These are phyloP conservation scores for Pseudogymnoascus sp. DNA, from an alignment of 2,329 filamentous ascomycete genomes.

Conservation along the genomic window DNA sequence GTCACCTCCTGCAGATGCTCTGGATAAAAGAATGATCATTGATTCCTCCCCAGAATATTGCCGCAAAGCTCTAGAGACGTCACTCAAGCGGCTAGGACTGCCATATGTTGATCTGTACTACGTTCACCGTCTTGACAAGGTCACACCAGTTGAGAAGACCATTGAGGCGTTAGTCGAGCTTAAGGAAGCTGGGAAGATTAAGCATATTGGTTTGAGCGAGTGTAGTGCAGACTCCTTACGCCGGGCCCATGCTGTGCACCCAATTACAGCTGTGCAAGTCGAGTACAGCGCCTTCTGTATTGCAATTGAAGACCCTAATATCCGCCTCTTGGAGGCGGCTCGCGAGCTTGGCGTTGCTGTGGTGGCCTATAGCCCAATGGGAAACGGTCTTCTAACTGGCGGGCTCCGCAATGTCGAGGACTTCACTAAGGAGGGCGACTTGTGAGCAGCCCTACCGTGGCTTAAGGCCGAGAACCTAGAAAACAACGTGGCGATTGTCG, in stretches of 20 bases:
- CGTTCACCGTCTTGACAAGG: constrained; percentile 30
- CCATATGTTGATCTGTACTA: constrained; percentile 35
- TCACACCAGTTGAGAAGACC: constrained; percentile 38
- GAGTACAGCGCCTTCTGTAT: constrained; percentile 45
- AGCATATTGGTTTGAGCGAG: constrained; percentile 40
- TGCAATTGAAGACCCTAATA: constrained; percentile 33
- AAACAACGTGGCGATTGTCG: constrained; percentile 40
- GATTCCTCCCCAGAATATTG: constrained; percentile 33
- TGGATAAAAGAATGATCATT: constrained; percentile 10
- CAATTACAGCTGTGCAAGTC: constrained; percentile 41
- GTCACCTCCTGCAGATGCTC: constrained; percentile 19
- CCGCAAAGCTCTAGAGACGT: constrained; percentile 31
- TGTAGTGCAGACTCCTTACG: constrained; percentile 37
- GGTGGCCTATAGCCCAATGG: constrained; percentile 38
- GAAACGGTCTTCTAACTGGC: constrained; percentile 40
- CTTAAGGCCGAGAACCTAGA: constrained; percentile 40
- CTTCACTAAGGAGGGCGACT: constrained; percentile 21
- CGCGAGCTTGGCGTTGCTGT: constrained; percentile 35
- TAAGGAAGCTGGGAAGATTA: constrained; percentile 38
- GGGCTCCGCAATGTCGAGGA: constrained; percentile 9
- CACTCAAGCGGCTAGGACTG: constrained; percentile 31
- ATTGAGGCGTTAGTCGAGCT: constrained; percentile 39
- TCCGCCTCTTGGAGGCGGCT: constrained; percentile 33
- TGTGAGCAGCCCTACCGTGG: constrained; percentile 29
- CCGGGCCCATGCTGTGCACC: constrained; percentile 37